Evolutionary conservation across 208 protist genomes (phyloP), one percentile per base, ranked within the genome.

Genomic region (Porcisia hertigi): DNA sequence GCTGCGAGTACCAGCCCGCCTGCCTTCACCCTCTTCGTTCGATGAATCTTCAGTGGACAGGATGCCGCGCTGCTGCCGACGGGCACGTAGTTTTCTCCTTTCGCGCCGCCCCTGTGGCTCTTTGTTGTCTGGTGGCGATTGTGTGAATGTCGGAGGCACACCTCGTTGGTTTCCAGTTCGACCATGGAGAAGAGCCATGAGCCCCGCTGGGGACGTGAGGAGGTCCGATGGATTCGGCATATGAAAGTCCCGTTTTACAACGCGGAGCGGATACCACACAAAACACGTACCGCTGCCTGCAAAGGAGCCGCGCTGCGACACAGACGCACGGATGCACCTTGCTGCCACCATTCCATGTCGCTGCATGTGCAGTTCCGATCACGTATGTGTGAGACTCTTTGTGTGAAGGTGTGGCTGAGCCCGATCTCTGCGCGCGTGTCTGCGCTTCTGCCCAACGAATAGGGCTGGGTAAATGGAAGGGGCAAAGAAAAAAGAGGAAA

Each of bases 121-220:
- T 34, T 16, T 12, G 45, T 30, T 34, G 71, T 43, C 36, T 55
- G 36, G 36, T 34, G 41, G 30, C 8, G 65, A 36, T 3, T 49
- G 23, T 7, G 49, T 45, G 20, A 41, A 41, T 3, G 41, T 47
- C 11, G 16, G 47, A 9, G 8, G 43, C 16, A 3, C 60, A 55
- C 43, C 73, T 49, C 6, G 41, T n/a, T 11, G 30, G 45, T 59
- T 63, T 43, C 70, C 75, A 23, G 70, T 76, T 55, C 85, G 84
- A 14, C 88, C 84, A 70, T 91, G 89, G 18, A 93, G 79, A 16
- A 93, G 71, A n/a, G 86, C 88, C 77, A 92, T 88, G 11, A 95
- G 80, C 18, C 91, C 91, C 0, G 71, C 81, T 1, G 91, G 89
- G 1, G 89, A 93, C 16, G 88, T 90, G 73, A 96, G 81, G 39